These are phyloP conservation scores for Spergularia bocconei DNA, from an alignment of 148 eudicot species.

Conservation along the genomic window DNA sequence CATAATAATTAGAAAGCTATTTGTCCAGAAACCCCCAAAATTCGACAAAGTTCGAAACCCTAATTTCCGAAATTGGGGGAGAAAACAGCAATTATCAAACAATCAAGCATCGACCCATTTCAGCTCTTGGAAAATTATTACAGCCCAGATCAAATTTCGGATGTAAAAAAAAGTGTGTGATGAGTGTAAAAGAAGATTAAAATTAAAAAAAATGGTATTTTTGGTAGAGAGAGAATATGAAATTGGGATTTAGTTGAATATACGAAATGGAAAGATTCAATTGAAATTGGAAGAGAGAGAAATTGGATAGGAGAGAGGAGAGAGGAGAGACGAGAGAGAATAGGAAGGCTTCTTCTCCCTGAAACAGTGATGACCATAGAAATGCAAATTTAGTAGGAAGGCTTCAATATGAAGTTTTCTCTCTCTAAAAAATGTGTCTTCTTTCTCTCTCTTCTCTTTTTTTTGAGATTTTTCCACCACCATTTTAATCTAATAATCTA, in stretches of 20 bases:
- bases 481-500: conserved; percentile 2
- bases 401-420: neutral
- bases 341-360: conserved; percentile 1
- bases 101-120: conserved; percentile 14
- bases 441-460: neutral
- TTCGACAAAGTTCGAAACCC: conserved; percentile 18
- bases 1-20: conserved; percentile 10
- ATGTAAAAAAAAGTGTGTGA: neutral
- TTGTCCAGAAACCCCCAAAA: conserved; percentile 8
- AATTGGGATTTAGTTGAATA: conserved; percentile 9
- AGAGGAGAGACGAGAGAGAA: conserved; percentile 13
- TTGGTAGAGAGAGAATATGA: neutral
- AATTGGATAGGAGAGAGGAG: conserved; percentile 8
- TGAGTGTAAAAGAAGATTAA: neutral
- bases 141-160: conserved; percentile 17
- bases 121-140: neutral
- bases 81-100: conserved; percentile 10
- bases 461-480: conserved; percentile 1
- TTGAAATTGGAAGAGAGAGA: conserved; percentile 2
- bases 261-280: conserved; percentile 16
- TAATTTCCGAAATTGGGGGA: conserved; percentile 12
- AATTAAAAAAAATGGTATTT: neutral
- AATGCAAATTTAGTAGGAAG: conserved; percentile 8
- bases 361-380: conserved; percentile 21
- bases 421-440: neutral